Conservation (phyloP, 352 stramenopile genomes). For the Phytophthora sp. region DNA sequence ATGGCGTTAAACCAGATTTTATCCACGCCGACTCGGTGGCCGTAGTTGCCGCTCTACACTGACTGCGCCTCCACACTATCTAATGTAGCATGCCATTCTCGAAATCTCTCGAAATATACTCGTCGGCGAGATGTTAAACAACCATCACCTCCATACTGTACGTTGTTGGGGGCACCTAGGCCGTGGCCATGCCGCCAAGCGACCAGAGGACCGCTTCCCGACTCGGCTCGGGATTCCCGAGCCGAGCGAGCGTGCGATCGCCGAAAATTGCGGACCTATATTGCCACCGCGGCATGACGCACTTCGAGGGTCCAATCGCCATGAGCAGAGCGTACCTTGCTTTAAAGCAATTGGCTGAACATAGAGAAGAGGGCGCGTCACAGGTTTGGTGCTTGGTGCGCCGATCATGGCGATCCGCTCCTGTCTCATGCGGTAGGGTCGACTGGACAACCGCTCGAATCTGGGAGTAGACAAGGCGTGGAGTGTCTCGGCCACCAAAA, state of each 20-base stretch:
- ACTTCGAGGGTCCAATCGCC: constrained; percentile 7
- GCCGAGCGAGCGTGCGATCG: constrained; percentile 30
- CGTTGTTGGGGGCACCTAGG: too few species aligned
- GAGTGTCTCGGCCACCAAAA: constrained; percentile 30
- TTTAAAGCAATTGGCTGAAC: constrained; percentile 13
- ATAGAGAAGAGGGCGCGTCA: constrained; percentile 9
- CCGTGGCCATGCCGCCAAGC: too few species aligned
- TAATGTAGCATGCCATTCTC: too few species aligned
- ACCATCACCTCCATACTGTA: too few species aligned
- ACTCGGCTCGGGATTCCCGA: too few species aligned
- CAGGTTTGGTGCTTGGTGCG: constrained; percentile 30
- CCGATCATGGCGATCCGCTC: constrained; percentile 13
- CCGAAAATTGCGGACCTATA: constrained; percentile 17
- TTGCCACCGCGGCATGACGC: constrained; percentile 21
- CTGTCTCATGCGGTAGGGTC: constrained; percentile 34
- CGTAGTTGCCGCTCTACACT: too few species aligned
- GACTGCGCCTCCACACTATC: too few species aligned
- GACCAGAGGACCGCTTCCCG: too few species aligned
- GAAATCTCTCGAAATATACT: constrained; percentile 5
- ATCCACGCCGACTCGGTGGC: too few species aligned
- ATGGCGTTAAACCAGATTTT: constrained; percentile 20
- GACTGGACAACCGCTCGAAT: constrained; percentile 30
- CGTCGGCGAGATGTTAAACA: too few species aligned
- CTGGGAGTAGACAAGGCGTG: too few species aligned
- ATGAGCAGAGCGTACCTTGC: neutral